A percentile compares a stretch with the other conserved stretches of the same genome.
Conservation (phyloP, 2,329 filamentous ascomycete species). For the Scedosporium dehoogii region DNA sequence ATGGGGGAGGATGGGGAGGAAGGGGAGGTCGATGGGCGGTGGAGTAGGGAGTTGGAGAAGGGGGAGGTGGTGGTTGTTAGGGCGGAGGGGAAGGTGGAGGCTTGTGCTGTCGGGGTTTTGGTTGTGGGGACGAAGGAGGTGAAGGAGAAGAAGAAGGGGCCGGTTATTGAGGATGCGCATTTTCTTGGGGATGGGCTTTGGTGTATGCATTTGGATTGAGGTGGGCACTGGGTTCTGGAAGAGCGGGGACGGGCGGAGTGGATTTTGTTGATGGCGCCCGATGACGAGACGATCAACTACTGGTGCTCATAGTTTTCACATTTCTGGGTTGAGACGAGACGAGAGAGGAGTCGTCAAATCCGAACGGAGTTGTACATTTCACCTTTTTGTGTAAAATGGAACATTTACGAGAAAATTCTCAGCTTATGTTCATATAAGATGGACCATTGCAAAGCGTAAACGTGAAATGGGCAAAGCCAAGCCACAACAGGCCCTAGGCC, state of each 20-base stretch:
- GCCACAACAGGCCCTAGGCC: too few relatives aligned
- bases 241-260: not conserved
- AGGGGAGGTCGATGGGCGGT: conserved; percentile 40
- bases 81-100: conserved; percentile 88
- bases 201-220: conserved; percentile 51
- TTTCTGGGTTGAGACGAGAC: too few relatives aligned
- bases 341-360: too few relatives aligned
- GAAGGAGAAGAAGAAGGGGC: conserved; percentile 88
- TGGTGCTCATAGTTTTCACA: too few relatives aligned
- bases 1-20: conserved; percentile 25
- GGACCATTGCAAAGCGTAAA: too few relatives aligned
- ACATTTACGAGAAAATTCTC: too few relatives aligned
- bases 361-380: too few relatives aligned
- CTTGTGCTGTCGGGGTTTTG: conserved; percentile 77
- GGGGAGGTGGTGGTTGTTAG: conserved; percentile 81
- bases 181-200: conserved; percentile 91
- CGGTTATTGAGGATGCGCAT: conserved; percentile 88
- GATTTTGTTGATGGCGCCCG: not conserved
- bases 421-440: too few relatives aligned
- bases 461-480: too few relatives aligned
- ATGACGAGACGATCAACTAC: too few relatives aligned
- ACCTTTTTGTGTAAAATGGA: too few relatives aligned
- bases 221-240: not conserved
- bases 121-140: conserved; percentile 83
- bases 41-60: conserved; percentile 60